Conservation (phyloP, 2,329 filamentous ascomycete genomes). For the Arthrobotrys musiformis region DNA sequence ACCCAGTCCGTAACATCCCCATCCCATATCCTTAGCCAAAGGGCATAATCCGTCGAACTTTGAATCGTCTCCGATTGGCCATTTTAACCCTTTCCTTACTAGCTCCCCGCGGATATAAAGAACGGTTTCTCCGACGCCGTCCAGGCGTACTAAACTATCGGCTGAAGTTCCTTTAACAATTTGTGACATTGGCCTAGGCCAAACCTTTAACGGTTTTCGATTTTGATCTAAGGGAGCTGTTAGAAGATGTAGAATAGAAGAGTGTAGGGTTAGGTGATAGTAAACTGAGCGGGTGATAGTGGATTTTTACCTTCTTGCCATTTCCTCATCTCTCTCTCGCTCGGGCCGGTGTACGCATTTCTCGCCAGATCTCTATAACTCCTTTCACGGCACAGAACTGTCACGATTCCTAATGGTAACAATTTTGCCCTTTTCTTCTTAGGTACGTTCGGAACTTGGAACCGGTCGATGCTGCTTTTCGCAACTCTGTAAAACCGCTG, state of each 20-base stretch:
- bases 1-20: conserved; percentile 33
- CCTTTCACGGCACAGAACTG: conserved; percentile 25
- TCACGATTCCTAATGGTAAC: conserved; percentile 8
- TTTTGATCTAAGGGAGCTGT: neutral
- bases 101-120: conserved; percentile 27
- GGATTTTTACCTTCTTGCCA: conserved; percentile 27
- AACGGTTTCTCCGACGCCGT: conserved; percentile 37
- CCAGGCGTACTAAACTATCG: conserved; percentile 26
- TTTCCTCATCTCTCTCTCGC: conserved; percentile 16
- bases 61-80: neutral
- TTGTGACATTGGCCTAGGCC: conserved; percentile 38
- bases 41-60: conserved; percentile 20
- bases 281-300: no score
- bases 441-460: conserved; percentile 18
- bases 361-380: conserved; percentile 22
- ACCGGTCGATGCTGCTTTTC: neutral
- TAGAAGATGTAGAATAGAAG: neutral
- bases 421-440: neutral
- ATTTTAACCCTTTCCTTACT: conserved; percentile 29
- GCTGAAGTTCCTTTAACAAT: conserved; percentile 18
- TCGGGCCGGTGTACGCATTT: conserved; percentile 39
- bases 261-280: neutral
- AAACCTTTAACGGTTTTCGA: neutral
- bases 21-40: conserved; percentile 17
- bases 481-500: conserved; percentile 15